Evolutionary conservation across 2,329 filamentous ascomycete species (phyloP), one percentile per base, ranked within the genome.

Genomic region (Colletotrichum sublineola): DNA sequence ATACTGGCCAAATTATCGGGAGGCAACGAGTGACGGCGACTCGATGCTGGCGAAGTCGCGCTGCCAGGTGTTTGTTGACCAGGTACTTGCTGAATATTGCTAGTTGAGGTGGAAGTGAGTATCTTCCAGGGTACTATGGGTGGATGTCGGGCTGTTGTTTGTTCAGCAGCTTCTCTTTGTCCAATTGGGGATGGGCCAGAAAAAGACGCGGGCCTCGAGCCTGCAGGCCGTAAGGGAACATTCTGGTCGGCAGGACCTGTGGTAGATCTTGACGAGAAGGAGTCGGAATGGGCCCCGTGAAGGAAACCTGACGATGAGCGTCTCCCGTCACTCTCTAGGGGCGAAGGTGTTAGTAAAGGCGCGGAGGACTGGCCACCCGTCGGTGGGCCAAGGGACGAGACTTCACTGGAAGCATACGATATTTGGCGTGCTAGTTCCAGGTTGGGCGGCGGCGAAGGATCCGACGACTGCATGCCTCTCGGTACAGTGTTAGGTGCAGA

Each of bases 281-380:
- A 31, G 29, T 64, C 61, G 12, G 12, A 14, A 29, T 53, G 44
- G 5, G 18, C 3, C 38, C 63, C 40, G 31, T 67, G 9, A 75
- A 80, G 20, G 76, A 78, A 56, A 50, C 75, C 24, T 1, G 74
- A 74, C 2, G 74, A 55, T 2, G 38, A 29, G 1, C 74, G 72
- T 46, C 68, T 50, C 2, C 70, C 72, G 5, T 20, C 14, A 14
- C 67, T 65, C 18, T 80, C 78, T 63, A 79, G 75, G 0, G 80
- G 80, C 0, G 80, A 80, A 1, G 78, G 80, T 0, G 77, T 80
- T 55, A 80, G 76, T 0, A 76, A 14, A 11, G 76, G 67, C 48
- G 69, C 29, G 0, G 75, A 77, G 2, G 79, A 78, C 33, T 77
- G 74, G 31, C 78, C 79, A 6, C 77, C 76, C 1, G 76, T 74